Conservation (phyloP, 768 basidiomycete species). For the Scleroderma citrinum region DNA sequence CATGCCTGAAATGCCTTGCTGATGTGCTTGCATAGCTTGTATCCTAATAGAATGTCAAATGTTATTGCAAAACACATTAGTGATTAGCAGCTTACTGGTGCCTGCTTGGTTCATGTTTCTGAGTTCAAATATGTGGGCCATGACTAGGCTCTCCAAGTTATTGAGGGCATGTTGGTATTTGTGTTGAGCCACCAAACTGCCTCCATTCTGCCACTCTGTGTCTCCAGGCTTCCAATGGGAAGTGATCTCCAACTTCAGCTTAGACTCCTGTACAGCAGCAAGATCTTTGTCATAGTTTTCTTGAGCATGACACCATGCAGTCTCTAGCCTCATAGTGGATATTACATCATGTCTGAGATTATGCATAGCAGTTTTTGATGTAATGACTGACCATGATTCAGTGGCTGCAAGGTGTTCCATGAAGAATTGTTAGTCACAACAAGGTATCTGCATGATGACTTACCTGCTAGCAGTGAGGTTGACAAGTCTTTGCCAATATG, state of each 20-base stretch:
- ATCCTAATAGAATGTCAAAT: too few relatives aligned
- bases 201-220: slow-evolving; percentile 6
- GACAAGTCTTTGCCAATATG: slow-evolving; percentile 9
- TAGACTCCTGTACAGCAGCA: slow-evolving; percentile 5
- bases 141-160: slow-evolving; percentile 10
- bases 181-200: background rate
- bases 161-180: slow-evolving; percentile 12
- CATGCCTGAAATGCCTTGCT: background rate
- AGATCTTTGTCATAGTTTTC: slow-evolving; percentile 6
- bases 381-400: too few relatives aligned
- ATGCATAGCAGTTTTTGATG: too few relatives aligned
- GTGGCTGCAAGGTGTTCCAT: too few relatives aligned
- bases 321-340: slow-evolving; percentile 3
- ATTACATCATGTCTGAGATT: too few relatives aligned
- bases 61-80: background rate
- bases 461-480: background rate
- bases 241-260: slow-evolving; percentile 3
- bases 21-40: slow-evolving; percentile 6
- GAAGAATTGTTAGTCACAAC: too few relatives aligned
- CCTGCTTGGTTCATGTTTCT: slow-evolving; percentile 16
- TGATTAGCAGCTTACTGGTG: slow-evolving; percentile 9
- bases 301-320: slow-evolving; percentile 9
- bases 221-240: background rate
- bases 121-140: slow-evolving; percentile 13
- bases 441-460: too few relatives aligned